These are phyloP conservation scores for Byssoonygena ceratinophila DNA, from an alignment of 2,329 filamentous ascomycete genomes.

Conservation along the genomic window DNA sequence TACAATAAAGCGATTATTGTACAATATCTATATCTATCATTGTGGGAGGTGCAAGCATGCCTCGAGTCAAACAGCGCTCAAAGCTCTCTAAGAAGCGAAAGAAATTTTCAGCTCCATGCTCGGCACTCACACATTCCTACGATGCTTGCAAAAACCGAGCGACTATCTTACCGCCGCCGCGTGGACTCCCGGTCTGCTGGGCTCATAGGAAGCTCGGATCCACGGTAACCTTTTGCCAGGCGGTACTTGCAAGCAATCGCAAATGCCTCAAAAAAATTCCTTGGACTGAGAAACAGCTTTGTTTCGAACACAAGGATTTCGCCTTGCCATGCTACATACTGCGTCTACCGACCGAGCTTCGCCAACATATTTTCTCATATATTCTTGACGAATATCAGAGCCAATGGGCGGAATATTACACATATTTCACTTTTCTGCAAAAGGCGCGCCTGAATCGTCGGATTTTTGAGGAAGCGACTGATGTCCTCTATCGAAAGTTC, in stretches of 20 bases:
- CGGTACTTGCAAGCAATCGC: constrained; percentile 4
- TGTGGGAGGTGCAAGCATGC: neutral
- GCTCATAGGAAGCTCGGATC: constrained; percentile 6
- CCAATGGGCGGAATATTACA: constrained; percentile 7
- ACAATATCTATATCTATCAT: neutral
- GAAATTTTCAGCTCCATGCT: constrained; percentile 2
- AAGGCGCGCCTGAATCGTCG: constrained; percentile 10
- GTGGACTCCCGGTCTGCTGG: constrained; percentile 9
- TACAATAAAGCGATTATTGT: neutral
- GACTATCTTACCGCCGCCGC: neutral
- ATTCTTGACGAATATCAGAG: constrained; percentile 13
- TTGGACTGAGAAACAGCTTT: constrained; percentile 16
- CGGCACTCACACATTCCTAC: constrained; percentile 11
- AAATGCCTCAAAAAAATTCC: constrained; percentile 16
- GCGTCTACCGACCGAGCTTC: constrained; percentile 13
- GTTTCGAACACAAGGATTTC: constrained; percentile 12
- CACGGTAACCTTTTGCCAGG: constrained; percentile 13
- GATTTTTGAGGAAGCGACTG: constrained; percentile 11
- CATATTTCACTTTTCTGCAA: constrained; percentile 9
- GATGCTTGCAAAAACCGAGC: constrained; percentile 13
- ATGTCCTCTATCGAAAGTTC: constrained; percentile 12
- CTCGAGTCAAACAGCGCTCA: constrained; percentile 1
- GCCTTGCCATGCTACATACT: constrained; percentile 13
- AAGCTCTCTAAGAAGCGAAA: constrained; percentile 6
- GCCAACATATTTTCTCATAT: constrained; percentile 14